A percentile compares a stretch with the other conserved stretches of the same genome.
These are phyloP conservation scores for Apium graveolens DNA, from an alignment of 129 eudicot species.

Conservation along the genomic window DNA sequence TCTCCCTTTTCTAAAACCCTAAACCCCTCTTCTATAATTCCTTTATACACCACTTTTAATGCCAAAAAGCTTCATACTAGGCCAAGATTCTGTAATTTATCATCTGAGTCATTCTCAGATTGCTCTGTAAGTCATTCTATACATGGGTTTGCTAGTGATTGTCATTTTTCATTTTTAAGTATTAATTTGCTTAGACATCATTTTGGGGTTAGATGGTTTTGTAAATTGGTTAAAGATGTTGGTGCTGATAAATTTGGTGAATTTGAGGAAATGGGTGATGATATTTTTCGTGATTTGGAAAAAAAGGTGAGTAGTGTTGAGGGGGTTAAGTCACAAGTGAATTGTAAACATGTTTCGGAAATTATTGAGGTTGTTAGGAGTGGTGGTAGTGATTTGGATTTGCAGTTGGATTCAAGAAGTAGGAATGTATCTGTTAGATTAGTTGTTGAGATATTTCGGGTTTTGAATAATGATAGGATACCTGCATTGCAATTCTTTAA, in stretches of 20 bases:
- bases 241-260: slow-evolving; percentile 9
- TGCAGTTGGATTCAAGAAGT: slow-evolving; percentile 22
- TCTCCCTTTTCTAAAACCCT: slow-evolving; percentile 18
- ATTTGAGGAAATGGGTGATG: slow-evolving; percentile 12
- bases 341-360: slow-evolving; percentile 24
- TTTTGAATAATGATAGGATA: slow-evolving; percentile 38
- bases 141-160: background rate
- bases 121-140: slow-evolving; percentile 1
- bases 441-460: slow-evolving; percentile 38
- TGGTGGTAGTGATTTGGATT: slow-evolving; percentile 31
- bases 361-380: slow-evolving; percentile 38
- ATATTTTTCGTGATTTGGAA: slow-evolving; percentile 6
- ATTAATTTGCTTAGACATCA: slow-evolving; percentile 1
- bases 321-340: slow-evolving; percentile 12
- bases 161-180: background rate
- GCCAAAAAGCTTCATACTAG: slow-evolving; percentile 8
- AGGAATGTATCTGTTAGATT: slow-evolving; percentile 22
- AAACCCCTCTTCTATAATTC: slow-evolving; percentile 9
- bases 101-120: slow-evolving; percentile 22
- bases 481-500: slow-evolving; percentile 45
- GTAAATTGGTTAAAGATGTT: background rate
- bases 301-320: background rate
- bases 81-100: background rate
- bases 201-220: slow-evolving; percentile 10
- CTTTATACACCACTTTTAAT: background rate